Base-by-base conservation (phyloP, 805 yeast genomes). In the Nakazawaea molendinolei region DNA sequence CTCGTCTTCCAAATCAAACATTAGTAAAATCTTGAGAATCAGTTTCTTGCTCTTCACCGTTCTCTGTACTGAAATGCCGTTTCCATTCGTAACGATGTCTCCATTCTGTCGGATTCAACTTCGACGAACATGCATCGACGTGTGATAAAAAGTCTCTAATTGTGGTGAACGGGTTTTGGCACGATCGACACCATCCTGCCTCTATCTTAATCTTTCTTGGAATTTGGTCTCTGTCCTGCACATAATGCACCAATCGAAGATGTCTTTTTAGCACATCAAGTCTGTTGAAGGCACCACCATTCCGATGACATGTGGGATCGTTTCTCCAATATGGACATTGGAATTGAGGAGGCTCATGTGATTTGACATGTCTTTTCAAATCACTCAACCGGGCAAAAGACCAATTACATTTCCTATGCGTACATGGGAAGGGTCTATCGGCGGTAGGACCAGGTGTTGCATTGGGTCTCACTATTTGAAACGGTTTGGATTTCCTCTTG, bases 191-290 rank as follows among this genome's bases (percentile, higher is more conserved):
- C 67, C 74, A 72, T 10, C 90, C 90, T 23, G 27, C 16, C 16
- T 28, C 35, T 19, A 45, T 9, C 43, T 47, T 23, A 39, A 52
- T 47, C 28, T 53, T 53, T 49, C 54, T 48, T 50, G 53, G 41
- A 53, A 8, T 13, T 24, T 18, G 15, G 14, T 31, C 33, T 28
- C 58, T 59, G 43, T 67, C 72, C 34, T 63, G 74, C 22, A 74
- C 76, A 50, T 67, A 78, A 55, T 83, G 92, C 28, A 82, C 86
- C 27, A 82, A 63, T 35, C 73, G 65, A 38, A 83, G 58, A 55
- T 83, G 92, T 30, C 92, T 65, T 45, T 82, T 82, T 44, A 82
- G 60, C 21, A 83, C 89, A 49, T 83, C 92, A 41, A 80, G 57
- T 30, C 92, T 63, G 47, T 75, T 76, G 57, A 83, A 83, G 0